Evolutionary conservation across 2,329 filamentous ascomycete species (phyloP).

Genomic region (Zymoseptoria tritici): DNA sequence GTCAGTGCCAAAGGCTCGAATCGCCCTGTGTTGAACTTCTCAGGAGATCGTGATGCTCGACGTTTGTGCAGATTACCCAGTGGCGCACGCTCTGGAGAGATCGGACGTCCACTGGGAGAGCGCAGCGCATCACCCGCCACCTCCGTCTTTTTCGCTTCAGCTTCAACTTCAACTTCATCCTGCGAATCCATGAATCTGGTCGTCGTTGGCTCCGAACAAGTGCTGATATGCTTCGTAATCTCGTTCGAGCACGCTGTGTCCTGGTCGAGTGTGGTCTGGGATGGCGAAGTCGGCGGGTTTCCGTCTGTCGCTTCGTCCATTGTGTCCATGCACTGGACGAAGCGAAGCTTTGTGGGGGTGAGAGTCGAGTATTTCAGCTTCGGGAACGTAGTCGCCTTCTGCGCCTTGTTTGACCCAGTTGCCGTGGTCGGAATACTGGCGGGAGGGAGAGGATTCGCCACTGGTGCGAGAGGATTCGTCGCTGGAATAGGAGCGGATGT

Average conservation of each 20-base stretch:
- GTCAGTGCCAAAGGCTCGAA: conserved; percentile 20
- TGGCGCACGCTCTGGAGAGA: not conserved
- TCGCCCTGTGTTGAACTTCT: conserved; percentile 22
- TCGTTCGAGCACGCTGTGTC: conserved; percentile 6
- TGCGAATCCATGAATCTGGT: conserved; percentile 9
- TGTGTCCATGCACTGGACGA: conserved; percentile 7
- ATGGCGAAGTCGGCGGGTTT: conserved; percentile 13
- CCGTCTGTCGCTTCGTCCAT: not conserved
- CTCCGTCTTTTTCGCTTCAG: not conserved
- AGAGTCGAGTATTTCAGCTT: conserved; percentile 5
- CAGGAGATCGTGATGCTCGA: conserved; percentile 19
- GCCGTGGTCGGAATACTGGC: not conserved
- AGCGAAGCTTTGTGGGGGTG: conserved; percentile 6
- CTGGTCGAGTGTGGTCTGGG: conserved; percentile 10
- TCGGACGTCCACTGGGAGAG: not conserved
- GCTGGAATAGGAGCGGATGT: conserved; percentile 1
- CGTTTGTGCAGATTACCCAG: conserved; percentile 20
- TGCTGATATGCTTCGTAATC: conserved; percentile 11
- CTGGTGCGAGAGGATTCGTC: not conserved
- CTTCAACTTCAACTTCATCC: conserved; percentile 3
- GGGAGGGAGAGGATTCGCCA: not conserved
- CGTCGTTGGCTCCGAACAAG: conserved; percentile 15
- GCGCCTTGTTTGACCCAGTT: conserved; percentile 6
- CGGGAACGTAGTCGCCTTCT: conserved; percentile 11
- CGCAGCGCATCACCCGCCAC: not conserved